Evolutionary conservation across 257 asterid genomes (phyloP).

Genomic region (Coffea eugenioides): DNA sequence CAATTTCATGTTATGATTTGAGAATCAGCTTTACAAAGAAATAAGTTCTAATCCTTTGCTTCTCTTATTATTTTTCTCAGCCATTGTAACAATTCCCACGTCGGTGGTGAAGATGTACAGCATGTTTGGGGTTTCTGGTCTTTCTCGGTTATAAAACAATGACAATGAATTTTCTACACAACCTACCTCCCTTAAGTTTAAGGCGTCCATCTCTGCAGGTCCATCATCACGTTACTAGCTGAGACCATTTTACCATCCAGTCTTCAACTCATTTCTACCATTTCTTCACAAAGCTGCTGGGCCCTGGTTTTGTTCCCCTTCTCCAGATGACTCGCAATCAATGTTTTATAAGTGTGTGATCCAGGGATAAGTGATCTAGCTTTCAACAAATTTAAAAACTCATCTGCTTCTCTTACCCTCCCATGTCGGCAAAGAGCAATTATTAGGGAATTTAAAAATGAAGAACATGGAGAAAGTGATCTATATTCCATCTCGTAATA

Average conservation of each 20-base stretch:
- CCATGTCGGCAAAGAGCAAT: conserved; percentile 45
- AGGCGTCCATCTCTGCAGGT: not conserved
- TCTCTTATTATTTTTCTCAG: too few relatives aligned
- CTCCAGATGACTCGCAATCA: conserved; percentile 35
- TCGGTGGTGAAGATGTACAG: not conserved
- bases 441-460: conserved; percentile 37
- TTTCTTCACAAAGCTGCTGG: conserved; percentile 36
- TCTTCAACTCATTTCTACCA: conserved; percentile 18
- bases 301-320: conserved; percentile 39
- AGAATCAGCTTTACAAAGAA: too few relatives aligned
- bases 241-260: not conserved
- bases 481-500: conserved; percentile 69
- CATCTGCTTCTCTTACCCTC: conserved; percentile 55
- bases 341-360: conserved; percentile 29
- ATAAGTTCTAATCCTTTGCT: too few relatives aligned
- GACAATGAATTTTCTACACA: not conserved
- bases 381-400: conserved; percentile 41
- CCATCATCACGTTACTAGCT: not conserved
- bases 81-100: too few relatives aligned
- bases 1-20: too few relatives aligned
- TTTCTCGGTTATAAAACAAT: not conserved
- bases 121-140: not conserved
- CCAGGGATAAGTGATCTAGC: conserved; percentile 35
- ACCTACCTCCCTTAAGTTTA: not conserved
- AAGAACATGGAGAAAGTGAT: conserved; percentile 41